Evolutionary conservation across 306 rosid genomes (phyloP), one percentile per base, ranked within the genome.

Genomic region (Dalbergia cochinchinensis): DNA sequence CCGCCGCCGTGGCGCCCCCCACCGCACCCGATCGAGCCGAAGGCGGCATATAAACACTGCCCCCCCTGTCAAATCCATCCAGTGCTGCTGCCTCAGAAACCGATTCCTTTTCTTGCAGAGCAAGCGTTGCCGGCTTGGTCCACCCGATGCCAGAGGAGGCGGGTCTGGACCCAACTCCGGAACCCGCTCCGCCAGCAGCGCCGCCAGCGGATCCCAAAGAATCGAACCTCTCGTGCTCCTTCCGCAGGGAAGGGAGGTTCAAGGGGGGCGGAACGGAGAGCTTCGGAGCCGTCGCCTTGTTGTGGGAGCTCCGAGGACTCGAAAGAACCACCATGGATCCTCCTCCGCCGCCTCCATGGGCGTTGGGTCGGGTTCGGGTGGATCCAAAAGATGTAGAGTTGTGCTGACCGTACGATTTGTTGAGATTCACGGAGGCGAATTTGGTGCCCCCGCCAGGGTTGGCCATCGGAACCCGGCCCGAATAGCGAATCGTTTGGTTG

Each of bases 221-320:
- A 89, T 95, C 99, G 65, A 92, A 91, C 26, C 90, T 89, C 79
- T 95, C 97, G 5, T 95, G 97, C 86, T 95, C 99, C 63, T 89
- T 95, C 58, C 98, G 85, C 65, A 95, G 58, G 1, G 99, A 95
- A 35, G 99, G 99, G 10, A 95, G 89, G 74, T 95, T 95, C 90
- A 95, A 86, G 92, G 99, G 99, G 97, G 99, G 94, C 60, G 99
- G 99, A 86, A 95, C 94, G 55, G 97, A 90, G 84, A 95, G 99
- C 87, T 92, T 95, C 76, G 94, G 63, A 89, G 90, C 98, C 41
- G 41, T 37, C 74, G 87, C 85, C 84, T 95, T 95, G 70, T 95
- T 95, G 70, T 95, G 97, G 16, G 96, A 92, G 60, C 97, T 95
- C 13, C 99, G 90, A 65, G 99, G 99, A 86, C 97, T 87, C 1